Evolutionary conservation across 352 stramenopile species (phyloP).

Genomic region (Phytopythium helicoides): DNA sequence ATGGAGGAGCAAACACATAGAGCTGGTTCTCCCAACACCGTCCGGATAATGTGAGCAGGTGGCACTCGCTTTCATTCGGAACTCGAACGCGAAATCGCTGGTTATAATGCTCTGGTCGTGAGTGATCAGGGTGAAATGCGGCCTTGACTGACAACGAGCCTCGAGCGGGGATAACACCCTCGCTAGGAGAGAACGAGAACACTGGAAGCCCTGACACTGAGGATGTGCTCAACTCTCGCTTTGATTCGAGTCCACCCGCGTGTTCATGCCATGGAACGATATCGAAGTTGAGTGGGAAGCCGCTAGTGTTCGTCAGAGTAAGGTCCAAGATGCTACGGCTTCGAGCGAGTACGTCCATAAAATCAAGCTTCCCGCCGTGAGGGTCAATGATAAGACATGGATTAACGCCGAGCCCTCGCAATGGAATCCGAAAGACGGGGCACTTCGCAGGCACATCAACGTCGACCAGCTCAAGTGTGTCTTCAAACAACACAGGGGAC

Average conservation of each 20-base stretch:
- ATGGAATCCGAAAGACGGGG: conserved; percentile 26
- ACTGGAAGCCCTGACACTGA: conserved; percentile 29
- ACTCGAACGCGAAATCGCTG: conserved; percentile 61
- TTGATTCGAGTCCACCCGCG: background rate
- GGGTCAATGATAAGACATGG: conserved; percentile 68
- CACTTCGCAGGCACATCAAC: conserved; percentile 8
- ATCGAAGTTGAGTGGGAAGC: conserved; percentile 60
- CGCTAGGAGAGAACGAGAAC: conserved; percentile 68
- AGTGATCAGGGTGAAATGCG: conserved; percentile 58
- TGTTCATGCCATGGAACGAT: conserved; percentile 22
- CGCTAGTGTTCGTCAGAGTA: conserved; percentile 54
- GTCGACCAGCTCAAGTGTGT: conserved; percentile 63
- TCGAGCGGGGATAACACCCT: conserved; percentile 57
- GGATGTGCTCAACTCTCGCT: background rate
- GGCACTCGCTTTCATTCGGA: conserved; percentile 68
- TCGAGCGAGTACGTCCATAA: conserved; percentile 63
- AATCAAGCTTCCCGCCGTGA: conserved; percentile 55
- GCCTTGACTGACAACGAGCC: conserved; percentile 53
- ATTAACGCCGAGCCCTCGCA: conserved; percentile 75
- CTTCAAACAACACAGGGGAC: conserved; percentile 53
- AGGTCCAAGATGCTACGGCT: conserved; percentile 46
- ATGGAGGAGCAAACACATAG: conserved; percentile 50
- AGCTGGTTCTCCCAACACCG: conserved; percentile 81
- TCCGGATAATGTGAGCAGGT: conserved; percentile 49
- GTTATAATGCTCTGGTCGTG: conserved; percentile 54